phyloP scores from a whole-genome alignment of 495 filamentous ascomycete species.

The Daldinia caldariorum region DNA sequence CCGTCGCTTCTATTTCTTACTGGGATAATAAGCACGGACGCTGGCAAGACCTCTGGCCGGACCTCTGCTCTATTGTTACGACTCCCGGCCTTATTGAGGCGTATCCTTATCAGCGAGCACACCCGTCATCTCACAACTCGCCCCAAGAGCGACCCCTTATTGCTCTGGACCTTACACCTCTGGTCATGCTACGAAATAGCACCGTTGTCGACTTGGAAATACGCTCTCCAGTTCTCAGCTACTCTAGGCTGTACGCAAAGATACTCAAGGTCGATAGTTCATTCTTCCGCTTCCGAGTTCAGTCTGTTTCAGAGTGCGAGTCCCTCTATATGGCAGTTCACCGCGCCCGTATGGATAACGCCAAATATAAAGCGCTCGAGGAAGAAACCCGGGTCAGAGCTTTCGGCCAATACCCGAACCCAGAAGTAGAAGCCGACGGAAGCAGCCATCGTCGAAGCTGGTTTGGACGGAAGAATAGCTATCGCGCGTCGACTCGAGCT shows the following conservation, averaged over 20 bases:
- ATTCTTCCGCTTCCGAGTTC: constrained; percentile 77
- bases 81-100: constrained; percentile 89
- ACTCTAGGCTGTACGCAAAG: constrained; percentile 71
- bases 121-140: constrained; percentile 40
- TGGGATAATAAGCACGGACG: constrained; percentile 81
- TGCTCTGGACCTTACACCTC: constrained; percentile 83
- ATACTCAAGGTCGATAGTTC: constrained; percentile 75
- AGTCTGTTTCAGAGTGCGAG: constrained; percentile 78
- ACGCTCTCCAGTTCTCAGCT: constrained; percentile 71
- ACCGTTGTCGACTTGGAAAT: constrained; percentile 95
- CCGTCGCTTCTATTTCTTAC: constrained; percentile 80
- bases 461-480: constrained; percentile 69
- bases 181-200: constrained; percentile 86
- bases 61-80: constrained; percentile 81
- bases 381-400: constrained; percentile 61
- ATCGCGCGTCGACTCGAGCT: constrained; percentile 63
- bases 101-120: constrained; percentile 68
- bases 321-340: constrained; percentile 85
- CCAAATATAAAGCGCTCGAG: constrained; percentile 85
- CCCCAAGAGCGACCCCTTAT: constrained; percentile 69
- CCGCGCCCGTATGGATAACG: constrained; percentile 82
- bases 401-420: constrained; percentile 56
- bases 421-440: constrained; percentile 52
- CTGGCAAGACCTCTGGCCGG: constrained; percentile 81
- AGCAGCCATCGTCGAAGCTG: constrained; percentile 57